These are phyloP conservation scores for Geosmithia putterillii DNA, from an alignment of 2,329 filamentous ascomycete genomes.

Conservation along the genomic window DNA sequence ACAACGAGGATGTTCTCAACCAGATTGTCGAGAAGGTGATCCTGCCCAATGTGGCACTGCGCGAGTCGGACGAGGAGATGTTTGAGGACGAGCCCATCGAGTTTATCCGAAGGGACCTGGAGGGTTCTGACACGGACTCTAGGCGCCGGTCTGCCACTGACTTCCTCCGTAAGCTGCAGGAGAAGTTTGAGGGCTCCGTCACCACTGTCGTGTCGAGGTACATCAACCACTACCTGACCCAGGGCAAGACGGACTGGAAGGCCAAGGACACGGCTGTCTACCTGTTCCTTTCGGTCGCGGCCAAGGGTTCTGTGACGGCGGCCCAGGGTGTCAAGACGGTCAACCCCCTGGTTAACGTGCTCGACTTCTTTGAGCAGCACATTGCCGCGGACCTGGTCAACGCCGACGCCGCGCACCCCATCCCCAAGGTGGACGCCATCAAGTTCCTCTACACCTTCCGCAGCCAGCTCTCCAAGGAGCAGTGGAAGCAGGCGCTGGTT, in stretches of 20 bases:
- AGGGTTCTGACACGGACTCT: slow-evolving; percentile 93
- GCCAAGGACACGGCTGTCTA: slow-evolving; percentile 98
- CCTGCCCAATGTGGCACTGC: slow-evolving; percentile 78
- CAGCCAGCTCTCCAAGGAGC: slow-evolving; percentile 80
- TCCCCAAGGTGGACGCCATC: slow-evolving; percentile 94
- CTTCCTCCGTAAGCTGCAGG: slow-evolving; percentile 79
- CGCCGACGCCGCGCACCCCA: slow-evolving; percentile 58
- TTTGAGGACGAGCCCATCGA: slow-evolving; percentile 99
- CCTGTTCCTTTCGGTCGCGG: slow-evolving; percentile 85
- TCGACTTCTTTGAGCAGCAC: slow-evolving; percentile 90
- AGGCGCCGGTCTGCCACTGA: slow-evolving; percentile 85
- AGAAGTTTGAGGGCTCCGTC: slow-evolving; percentile 76
- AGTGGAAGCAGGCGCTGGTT: slow-evolving; percentile 84
- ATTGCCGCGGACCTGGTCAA: slow-evolving; percentile 78
- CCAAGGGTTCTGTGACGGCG: slow-evolving; percentile 78
- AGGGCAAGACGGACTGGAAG: slow-evolving; percentile 80
- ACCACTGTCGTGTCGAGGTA: slow-evolving; percentile 82
- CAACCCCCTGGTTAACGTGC: slow-evolving; percentile 76
- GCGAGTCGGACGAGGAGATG: slow-evolving; percentile 87
- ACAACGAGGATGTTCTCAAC: slow-evolving; percentile 63
- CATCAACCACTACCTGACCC: slow-evolving; percentile 74
- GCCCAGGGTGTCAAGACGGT: slow-evolving; percentile 84
- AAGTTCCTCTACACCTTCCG: slow-evolving; percentile 97
- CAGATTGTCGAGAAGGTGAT: slow-evolving; percentile 95
- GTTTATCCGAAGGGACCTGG: slow-evolving; percentile 88